A percentile compares a stretch with the other conserved stretches of the same genome.
Conservation (phyloP, 768 basidiomycete genomes). For the Clitopilus passeckerianus region DNA sequence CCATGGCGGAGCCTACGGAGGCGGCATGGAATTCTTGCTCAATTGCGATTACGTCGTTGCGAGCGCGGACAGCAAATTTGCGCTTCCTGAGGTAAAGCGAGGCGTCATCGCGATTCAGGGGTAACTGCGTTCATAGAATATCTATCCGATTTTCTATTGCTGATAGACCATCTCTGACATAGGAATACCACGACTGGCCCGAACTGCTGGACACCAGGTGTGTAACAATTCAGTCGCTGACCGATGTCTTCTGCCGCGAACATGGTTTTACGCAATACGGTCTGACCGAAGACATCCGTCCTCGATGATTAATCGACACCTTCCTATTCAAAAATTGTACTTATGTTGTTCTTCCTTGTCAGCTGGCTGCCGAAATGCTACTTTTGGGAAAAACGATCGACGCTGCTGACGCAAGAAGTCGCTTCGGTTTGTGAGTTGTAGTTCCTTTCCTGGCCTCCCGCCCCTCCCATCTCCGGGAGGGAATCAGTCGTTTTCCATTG, state of each 20-base stretch:
- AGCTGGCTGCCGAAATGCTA: constrained; percentile 76
- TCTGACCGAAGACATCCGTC: not conserved
- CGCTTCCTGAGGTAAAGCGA: constrained; percentile 72
- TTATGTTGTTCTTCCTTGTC: constrained; percentile 11
- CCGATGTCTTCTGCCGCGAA: not conserved
- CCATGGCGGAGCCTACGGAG: constrained; percentile 66
- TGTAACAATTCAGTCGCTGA: constrained; percentile 6
- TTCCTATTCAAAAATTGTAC: not conserved
- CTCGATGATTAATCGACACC: not conserved
- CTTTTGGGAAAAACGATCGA: constrained; percentile 65
- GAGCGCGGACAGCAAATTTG: constrained; percentile 61
- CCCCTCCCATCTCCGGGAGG: constrained; percentile 1
- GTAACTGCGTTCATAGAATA: constrained; percentile 26
- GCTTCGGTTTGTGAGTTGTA: constrained; percentile 68
- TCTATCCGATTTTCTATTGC: not conserved
- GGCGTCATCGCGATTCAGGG: constrained; percentile 73
- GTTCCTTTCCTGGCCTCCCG: constrained; percentile 2
- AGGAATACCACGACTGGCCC: constrained; percentile 68
- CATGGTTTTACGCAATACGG: not conserved
- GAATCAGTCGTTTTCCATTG: not conserved
- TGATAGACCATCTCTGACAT: constrained; percentile 5
- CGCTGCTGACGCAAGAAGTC: constrained; percentile 60
- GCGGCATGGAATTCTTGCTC: constrained; percentile 61
- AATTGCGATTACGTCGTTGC: constrained; percentile 80
- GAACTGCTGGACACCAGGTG: constrained; percentile 74